Percentiles rank a stretch among this genome's conserved stretches.
Evolutionary conservation across 23 red algal species (phyloP).

Genomic region (Gracilaria gracilis): DNA sequence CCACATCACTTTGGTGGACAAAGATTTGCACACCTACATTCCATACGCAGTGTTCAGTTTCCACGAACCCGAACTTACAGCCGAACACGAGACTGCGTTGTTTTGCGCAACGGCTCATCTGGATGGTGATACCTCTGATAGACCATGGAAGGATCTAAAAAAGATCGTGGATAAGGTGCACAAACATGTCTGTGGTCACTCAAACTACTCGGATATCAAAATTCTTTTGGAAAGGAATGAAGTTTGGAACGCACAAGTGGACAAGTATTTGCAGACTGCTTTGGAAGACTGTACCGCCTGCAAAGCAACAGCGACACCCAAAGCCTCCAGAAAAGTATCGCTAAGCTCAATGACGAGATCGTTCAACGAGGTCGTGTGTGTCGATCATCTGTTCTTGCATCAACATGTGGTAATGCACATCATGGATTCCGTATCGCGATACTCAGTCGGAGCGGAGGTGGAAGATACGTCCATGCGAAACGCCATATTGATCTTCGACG

Average conservation of each 20-base stretch:
- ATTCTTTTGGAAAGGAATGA: constrained; percentile 4
- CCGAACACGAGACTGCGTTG: neutral
- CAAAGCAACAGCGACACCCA: neutral
- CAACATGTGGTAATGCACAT: neutral
- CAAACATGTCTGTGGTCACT: constrained; percentile 26
- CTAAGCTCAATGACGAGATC: neutral
- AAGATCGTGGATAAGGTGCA: constrained; percentile 27
- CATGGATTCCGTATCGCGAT: neutral
- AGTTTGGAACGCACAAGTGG: neutral
- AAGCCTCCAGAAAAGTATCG: neutral
- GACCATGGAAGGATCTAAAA: neutral
- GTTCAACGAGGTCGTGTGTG: neutral
- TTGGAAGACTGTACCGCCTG: constrained; percentile 5
- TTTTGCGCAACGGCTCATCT: constrained; percentile 21
- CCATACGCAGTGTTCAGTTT: neutral
- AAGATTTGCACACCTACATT: constrained; percentile 29
- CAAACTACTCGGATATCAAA: constrained; percentile 9
- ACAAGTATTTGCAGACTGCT: neutral
- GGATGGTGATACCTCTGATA: neutral
- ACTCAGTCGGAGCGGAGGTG: neutral
- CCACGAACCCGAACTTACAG: neutral
- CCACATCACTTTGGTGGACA: neutral
- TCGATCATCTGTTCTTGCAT: neutral
- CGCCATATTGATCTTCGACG: neutral
- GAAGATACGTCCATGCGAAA: neutral